Conservation (phyloP, 768 basidiomycete species). For the Lentinus tigrinus region DNA sequence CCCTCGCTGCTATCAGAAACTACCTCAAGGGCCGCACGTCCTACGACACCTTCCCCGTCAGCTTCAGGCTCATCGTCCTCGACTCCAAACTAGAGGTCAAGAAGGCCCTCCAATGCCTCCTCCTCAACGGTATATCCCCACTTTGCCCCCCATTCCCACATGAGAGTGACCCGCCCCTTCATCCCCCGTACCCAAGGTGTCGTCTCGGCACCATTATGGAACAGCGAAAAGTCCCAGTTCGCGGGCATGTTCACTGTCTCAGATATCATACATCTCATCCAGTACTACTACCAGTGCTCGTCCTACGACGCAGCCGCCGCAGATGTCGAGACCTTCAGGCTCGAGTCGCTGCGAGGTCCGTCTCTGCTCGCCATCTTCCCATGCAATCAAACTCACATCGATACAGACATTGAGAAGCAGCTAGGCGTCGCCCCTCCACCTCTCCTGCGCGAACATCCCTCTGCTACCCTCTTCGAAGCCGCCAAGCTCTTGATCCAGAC, state of each 20-base stretch:
- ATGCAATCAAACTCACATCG: constrained; percentile 7
- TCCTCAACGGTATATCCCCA: constrained; percentile 62
- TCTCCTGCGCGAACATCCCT: constrained; percentile 84
- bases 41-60: constrained; percentile 97
- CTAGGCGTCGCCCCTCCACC: constrained; percentile 93
- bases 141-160: neutral
- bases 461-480: constrained; percentile 85
- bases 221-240: constrained; percentile 89
- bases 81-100: constrained; percentile 96
- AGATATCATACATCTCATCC: constrained; percentile 98
- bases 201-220: constrained; percentile 97
- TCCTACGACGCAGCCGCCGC: constrained; percentile 81
- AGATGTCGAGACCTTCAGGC: constrained; percentile 89
- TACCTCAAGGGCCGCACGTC: constrained; percentile 84
- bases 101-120: constrained; percentile 86
- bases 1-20: constrained; percentile 66
- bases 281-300: constrained; percentile 90
- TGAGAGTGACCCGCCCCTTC: constrained; percentile 5
- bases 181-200: constrained; percentile 61
- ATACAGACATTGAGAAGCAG: constrained; percentile 85
- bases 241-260: constrained; percentile 99
- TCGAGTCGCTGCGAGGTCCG: constrained; percentile 86
- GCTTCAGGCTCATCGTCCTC: constrained; percentile 93
- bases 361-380: constrained; percentile 12
- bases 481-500: constrained; percentile 89